These are phyloP conservation scores for Tilletia horrida DNA, from an alignment of 1,284 basidiomycete genomes.

Conservation along the genomic window DNA sequence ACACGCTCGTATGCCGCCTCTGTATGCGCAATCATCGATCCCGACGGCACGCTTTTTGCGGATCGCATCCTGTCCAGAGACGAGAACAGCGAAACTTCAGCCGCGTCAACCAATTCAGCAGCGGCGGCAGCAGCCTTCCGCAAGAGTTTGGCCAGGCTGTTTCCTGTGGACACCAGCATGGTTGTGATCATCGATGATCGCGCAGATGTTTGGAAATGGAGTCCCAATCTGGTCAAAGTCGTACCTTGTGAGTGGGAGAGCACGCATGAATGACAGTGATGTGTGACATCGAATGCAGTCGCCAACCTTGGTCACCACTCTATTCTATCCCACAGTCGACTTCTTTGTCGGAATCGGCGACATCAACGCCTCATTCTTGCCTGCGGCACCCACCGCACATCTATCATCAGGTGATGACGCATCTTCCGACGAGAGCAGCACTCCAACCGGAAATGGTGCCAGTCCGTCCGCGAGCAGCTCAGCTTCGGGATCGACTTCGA, in stretches of 20 bases:
- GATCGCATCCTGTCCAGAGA: constrained; percentile 85
- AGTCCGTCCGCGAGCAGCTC: too few species aligned
- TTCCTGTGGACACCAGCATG: constrained; percentile 91
- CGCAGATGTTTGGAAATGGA: constrained; percentile 93
- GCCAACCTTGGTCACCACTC: too few species aligned
- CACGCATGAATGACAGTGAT: too few species aligned
- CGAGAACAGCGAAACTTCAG: constrained; percentile 61
- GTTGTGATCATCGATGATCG: constrained; percentile 98
- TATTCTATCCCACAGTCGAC: constrained; percentile 65
- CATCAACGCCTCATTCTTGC: constrained; percentile 90
- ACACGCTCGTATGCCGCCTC: constrained; percentile 93
- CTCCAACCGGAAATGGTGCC: too few species aligned
- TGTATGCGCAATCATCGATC: constrained; percentile 89
- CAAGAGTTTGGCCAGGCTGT: constrained; percentile 84
- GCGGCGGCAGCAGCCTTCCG: constrained; percentile 64
- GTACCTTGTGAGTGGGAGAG: constrained; percentile 72
- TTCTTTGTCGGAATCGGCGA: constrained; percentile 99
- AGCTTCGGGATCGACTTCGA: too few species aligned
- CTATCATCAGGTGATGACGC: not conserved
- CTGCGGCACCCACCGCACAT: constrained; percentile 59
- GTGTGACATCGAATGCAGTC: too few species aligned
- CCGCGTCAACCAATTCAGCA: not conserved
- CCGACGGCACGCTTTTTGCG: constrained; percentile 78
- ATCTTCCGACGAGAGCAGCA: too few species aligned
- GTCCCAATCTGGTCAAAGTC: constrained; percentile 90